phyloP scores from a whole-genome alignment of 805 yeast species.

The Wickerhamomyces kurtzmanii region DNA sequence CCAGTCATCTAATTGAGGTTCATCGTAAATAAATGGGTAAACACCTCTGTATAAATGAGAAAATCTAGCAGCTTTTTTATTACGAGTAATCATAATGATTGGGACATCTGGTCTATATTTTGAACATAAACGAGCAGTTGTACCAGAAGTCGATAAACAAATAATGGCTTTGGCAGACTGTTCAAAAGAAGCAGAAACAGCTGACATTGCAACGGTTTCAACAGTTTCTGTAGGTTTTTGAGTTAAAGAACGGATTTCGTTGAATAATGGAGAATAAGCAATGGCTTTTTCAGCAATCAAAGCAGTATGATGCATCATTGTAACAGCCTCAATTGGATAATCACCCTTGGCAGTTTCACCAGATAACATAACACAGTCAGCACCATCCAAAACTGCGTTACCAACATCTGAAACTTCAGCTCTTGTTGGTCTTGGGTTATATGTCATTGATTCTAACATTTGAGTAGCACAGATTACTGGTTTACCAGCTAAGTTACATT shows the following conservation, averaged over 20 bases:
- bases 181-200: slow-evolving; percentile 93
- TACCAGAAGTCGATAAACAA: slow-evolving; percentile 91
- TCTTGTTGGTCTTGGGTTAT: slow-evolving; percentile 99
- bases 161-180: slow-evolving; percentile 95
- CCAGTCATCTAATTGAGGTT: slow-evolving; percentile 66
- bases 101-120: slow-evolving; percentile 98
- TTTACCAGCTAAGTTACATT: slow-evolving; percentile 98
- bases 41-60: slow-evolving; percentile 98
- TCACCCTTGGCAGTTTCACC: slow-evolving; percentile 99
- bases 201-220: slow-evolving; percentile 96
- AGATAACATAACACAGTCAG: slow-evolving; percentile 99
- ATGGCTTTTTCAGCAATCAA: slow-evolving; percentile 94
- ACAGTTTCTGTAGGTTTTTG: slow-evolving; percentile 84
- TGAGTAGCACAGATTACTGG: slow-evolving; percentile 99
- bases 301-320: slow-evolving; percentile 98
- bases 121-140: slow-evolving; percentile 90
- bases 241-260: slow-evolving; percentile 82
- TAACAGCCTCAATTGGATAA: slow-evolving; percentile 95
- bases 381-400: slow-evolving; percentile 98
- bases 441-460: slow-evolving; percentile 99
- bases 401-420: slow-evolving; percentile 99
- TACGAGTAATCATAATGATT: slow-evolving; percentile 96
- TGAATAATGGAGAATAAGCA: slow-evolving; percentile 75
- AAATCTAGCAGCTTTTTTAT: slow-evolving; percentile 86
- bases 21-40: slow-evolving; percentile 84